Evolutionary conservation across 2,329 filamentous ascomycete genomes (phyloP), one percentile per base, ranked within the genome.

Genomic region (Hymenoscyphus linearis): DNA sequence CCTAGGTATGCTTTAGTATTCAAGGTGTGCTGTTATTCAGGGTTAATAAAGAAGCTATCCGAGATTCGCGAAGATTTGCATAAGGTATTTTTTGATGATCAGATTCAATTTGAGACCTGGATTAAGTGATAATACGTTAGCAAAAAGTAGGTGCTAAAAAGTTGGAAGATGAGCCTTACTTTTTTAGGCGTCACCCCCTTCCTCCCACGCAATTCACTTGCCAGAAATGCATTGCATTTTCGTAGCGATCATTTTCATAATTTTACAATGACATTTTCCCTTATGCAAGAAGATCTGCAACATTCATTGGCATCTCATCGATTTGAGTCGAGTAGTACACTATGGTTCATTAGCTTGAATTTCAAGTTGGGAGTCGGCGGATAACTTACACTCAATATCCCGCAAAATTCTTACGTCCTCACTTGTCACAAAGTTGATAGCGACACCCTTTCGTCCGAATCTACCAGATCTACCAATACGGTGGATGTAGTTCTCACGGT

Each of bases 401-500:
- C 95, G 87, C 71, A 99, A 83, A 74, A 99, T 99, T 74, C 95
- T 89, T 63, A 99, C 95, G 75, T 99, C 95, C 71, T 99, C 95
- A 73, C 90, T 96, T 2, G 95, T 99, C 68, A 99, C 95, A 73
- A 99, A 99, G 81, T 99, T 99, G 86, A 99, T 99, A 75, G 95
- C 95, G 78, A 99, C 95, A 89, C 95, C 95, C 89, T 99, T 99
- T 80, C 95, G 92, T 80, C 95, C 95, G 83, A 99, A 99, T 84
- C 95, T 93, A 82, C 95, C 95, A 83, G 93, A 93, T 87, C 95
- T 93, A 86, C 95, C 95, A 75, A 99, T 99, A 77, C 95, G 90
- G 82, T 99, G 95, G 76, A 99, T 99, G 87, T 99, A 99, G 87
- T 98, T 99, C 84, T 99, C 95, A 75, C 93, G 92, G 86, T 98